These are phyloP conservation scores for Mucor mucedo DNA, from an alignment of 371 early-diverging fungal species.

Conservation along the genomic window DNA sequence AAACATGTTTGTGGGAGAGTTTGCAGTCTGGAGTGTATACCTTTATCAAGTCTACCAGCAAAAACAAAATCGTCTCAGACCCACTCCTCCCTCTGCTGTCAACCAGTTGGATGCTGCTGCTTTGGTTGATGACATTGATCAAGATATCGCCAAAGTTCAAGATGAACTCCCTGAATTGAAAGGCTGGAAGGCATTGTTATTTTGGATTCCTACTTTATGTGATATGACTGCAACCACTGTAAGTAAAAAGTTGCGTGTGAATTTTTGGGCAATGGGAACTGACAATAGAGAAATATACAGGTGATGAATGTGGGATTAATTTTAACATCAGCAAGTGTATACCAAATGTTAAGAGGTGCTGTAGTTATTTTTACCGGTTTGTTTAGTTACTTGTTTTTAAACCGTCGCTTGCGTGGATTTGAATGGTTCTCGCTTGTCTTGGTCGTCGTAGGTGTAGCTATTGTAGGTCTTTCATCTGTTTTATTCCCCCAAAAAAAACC, in stretches of 20 bases:
- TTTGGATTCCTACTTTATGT: conserved; percentile 92
- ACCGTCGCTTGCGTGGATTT: conserved; percentile 73
- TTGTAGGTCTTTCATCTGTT: conserved; percentile 84
- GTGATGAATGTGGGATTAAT: conserved; percentile 96
- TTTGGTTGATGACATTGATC: conserved; percentile 42
- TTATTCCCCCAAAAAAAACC: conserved; percentile 52
- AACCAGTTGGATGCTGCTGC: conserved; percentile 49
- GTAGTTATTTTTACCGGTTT: conserved; percentile 93
- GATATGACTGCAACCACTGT: conserved; percentile 93
- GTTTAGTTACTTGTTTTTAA: conserved; percentile 84
- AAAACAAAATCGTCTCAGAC: neutral
- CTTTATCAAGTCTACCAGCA: conserved; percentile 41
- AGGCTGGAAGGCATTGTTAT: conserved; percentile 67
- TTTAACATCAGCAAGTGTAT: conserved; percentile 90
- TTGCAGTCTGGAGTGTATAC: conserved; percentile 54
- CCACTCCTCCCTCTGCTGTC: conserved; percentile 43
- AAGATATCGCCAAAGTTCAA: conserved; percentile 20
- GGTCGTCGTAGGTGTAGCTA: conserved; percentile 82
- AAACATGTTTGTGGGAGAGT: conserved; percentile 96
- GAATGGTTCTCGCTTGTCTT: conserved; percentile 83
- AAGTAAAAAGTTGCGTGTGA: conserved; percentile 23
- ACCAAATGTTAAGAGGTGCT: conserved; percentile 96
- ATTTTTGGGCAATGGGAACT: neutral
- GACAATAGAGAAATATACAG: conserved; percentile 25
- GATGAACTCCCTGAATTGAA: conserved; percentile 41